phyloP scores from a whole-genome alignment of 2,329 filamentous ascomycete genomes.

The Fusarium sp. region DNA sequence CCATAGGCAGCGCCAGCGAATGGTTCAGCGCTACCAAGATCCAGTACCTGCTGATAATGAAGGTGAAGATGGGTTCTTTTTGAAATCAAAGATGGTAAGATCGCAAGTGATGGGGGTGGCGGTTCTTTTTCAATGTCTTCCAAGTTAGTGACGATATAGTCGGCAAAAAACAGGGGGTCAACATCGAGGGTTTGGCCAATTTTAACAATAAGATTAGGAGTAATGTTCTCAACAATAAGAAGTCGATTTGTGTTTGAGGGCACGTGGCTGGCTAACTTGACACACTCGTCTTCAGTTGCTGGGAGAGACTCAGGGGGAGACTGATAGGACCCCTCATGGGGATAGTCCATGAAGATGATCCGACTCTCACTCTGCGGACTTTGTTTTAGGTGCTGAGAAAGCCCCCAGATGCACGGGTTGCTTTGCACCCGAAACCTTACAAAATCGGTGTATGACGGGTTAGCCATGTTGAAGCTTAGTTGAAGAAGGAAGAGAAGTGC shows the following conservation, averaged over 20 bases:
- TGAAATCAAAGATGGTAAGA: not conserved
- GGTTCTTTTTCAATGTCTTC: not conserved
- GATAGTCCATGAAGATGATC: not conserved
- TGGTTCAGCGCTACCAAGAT: rapidly evolving
- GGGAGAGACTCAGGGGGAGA: not conserved
- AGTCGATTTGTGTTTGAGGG: not conserved
- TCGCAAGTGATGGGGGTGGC: not conserved
- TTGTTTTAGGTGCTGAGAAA: not conserved
- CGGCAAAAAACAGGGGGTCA: slow-evolving; percentile 9
- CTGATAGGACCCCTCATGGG: not conserved
- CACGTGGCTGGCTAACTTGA: not conserved
- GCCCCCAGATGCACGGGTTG: not conserved
- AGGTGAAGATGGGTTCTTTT: not conserved
- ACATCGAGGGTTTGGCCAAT: not conserved
- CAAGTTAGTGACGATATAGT: not conserved
- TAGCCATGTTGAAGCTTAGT: too few relatives aligned
- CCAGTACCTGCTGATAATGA: not conserved
- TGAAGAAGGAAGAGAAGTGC: too few relatives aligned
- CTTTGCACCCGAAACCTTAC: not conserved
- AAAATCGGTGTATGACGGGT: not conserved
- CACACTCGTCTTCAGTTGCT: not conserved
- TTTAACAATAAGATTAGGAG: rapidly evolving
- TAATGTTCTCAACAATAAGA: slow-evolving; percentile 5
- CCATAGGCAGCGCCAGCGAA: not conserved
- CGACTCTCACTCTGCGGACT: not conserved